A percentile compares a stretch with the other conserved stretches of the same genome.
Conservation (phyloP, 208 protist species). For the Porcisia deanei region DNA sequence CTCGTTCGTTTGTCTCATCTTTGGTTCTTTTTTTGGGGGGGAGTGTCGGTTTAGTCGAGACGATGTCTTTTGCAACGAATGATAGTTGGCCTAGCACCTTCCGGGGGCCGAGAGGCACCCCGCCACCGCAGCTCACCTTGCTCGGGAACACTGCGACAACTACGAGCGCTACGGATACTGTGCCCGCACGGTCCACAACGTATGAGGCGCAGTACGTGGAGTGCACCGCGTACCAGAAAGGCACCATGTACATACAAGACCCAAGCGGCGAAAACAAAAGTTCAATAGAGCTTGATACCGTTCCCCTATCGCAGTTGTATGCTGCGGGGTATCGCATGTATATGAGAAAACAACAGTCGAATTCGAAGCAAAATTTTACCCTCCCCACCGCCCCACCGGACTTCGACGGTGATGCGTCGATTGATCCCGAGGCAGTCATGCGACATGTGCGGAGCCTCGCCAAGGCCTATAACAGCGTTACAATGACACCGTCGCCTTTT, state of each 20-base stretch:
- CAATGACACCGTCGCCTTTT: constrained; percentile 58
- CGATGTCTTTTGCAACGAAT: constrained; percentile 25
- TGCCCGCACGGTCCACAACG: constrained; percentile 62
- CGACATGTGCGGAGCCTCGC: constrained; percentile 73
- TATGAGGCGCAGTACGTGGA: constrained; percentile 67
- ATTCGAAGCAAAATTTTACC: constrained; percentile 26
- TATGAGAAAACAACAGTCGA: constrained; percentile 38
- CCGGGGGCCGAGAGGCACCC: constrained; percentile 12
- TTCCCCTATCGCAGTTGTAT: constrained; percentile 73
- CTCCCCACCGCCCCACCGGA: constrained; percentile 68
- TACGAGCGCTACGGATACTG: constrained; percentile 39
- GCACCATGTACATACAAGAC: constrained; percentile 72
- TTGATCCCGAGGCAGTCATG: constrained; percentile 59
- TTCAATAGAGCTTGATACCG: constrained; percentile 37
- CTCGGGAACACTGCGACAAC: constrained; percentile 41
- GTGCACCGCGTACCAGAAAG: constrained; percentile 43
- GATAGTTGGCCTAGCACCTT: constrained; percentile 36
- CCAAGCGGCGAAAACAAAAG: constrained; percentile 35
- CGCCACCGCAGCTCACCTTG: constrained; percentile 36
- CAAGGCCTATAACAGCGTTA: constrained; percentile 47
- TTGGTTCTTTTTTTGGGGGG: no score
- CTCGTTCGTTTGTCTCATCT: background rate
- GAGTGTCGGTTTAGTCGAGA: background rate
- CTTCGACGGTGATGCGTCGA: constrained; percentile 72
- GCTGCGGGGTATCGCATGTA: constrained; percentile 58